Evolutionary conservation across 371 early-diverging fungal species (phyloP), one percentile per base, ranked within the genome.

Genomic region (Mucor lusitanicus): DNA sequence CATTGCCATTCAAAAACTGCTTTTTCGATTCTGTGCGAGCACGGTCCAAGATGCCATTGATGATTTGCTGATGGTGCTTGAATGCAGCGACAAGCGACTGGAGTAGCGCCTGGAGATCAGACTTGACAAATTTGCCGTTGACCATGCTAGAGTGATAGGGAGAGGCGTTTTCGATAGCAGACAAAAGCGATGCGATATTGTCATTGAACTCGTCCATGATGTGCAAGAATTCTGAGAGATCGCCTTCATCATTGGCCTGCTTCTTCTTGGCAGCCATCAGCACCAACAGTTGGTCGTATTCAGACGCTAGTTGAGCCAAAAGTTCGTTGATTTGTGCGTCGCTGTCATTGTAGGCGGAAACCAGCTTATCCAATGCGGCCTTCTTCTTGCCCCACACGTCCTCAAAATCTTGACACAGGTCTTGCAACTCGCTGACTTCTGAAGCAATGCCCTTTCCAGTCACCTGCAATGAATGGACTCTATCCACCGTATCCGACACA

Each of bases 91-190:
- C 76, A n/a, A 87, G 71, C 13, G 76, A 72, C 40, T 73, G 73
- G 12, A 79, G 75, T 61, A 87, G 50, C 0, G 78, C 69, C 37
- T 87, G 84, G 3, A 89, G 75, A 40, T 85, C 87, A 19, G 80
- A 61, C 17, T 81, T 84, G 21, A 67, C 75, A 59, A 83, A 76
- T 35, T 73, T 68, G 50, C 81, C 71, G 13, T 81, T 75, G 3
- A 81, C 71, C 6, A 73, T 60, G 23, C 67, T 39, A 1, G 82
- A 78, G 58, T 75, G 71, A 8, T 80, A 78, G 1, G 83, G 78
- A 3, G 83, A 77, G 0, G 82, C 76, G 25, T 67, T 64, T 4
- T 83, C 82, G 21, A 84, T 71, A n/a, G 75, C 80, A 30, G 64
- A 60, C 8, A 66, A 32, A 15, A 84, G 68, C 9, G 69, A 61